Conservation (phyloP, 2,329 filamentous ascomycete genomes). For the Aspergillus luchuensis region DNA sequence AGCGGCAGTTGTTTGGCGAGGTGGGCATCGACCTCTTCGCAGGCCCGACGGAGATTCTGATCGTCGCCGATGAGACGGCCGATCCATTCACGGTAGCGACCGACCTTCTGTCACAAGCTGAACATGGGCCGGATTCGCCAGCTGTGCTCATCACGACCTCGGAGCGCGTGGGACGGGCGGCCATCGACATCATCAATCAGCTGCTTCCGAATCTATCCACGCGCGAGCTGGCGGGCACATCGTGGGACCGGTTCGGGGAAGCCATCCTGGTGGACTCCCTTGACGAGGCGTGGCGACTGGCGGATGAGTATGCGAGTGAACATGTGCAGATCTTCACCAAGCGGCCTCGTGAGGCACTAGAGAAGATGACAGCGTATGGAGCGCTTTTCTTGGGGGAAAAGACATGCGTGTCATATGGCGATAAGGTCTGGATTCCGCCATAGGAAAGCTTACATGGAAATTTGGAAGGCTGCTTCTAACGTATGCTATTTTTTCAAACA, state of each 20-base stretch:
- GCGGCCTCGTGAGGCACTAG: slow-evolving; percentile 51
- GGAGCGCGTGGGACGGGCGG: slow-evolving; percentile 40
- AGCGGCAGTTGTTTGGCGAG: slow-evolving; percentile 56
- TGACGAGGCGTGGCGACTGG: slow-evolving; percentile 48
- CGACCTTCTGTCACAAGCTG: slow-evolving; percentile 53
- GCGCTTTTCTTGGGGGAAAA: slow-evolving; percentile 55
- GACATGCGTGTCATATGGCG: slow-evolving; percentile 57
- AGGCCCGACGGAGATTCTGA: slow-evolving; percentile 56
- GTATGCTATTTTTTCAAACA: slow-evolving; percentile 18
- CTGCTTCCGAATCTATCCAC: slow-evolving; percentile 49
- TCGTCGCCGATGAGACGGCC: slow-evolving; percentile 53
- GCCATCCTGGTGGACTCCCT: slow-evolving; percentile 47
- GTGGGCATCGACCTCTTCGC: slow-evolving; percentile 59
- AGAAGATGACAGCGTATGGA: slow-evolving; percentile 56
- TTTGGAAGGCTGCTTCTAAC: not conserved
- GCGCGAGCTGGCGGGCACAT: slow-evolving; percentile 45
- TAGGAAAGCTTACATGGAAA: not conserved
- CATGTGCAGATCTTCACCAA: slow-evolving; percentile 56
- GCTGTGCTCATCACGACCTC: slow-evolving; percentile 55
- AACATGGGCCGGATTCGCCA: slow-evolving; percentile 57
- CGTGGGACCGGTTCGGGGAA: slow-evolving; percentile 53
- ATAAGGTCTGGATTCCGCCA: slow-evolving; percentile 45
- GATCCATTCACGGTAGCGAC: slow-evolving; percentile 51
- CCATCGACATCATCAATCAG: slow-evolving; percentile 41
- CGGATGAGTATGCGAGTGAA: slow-evolving; percentile 53